Conservation (phyloP, 177 flowering plant species). For the Vitis hybrid region DNA sequence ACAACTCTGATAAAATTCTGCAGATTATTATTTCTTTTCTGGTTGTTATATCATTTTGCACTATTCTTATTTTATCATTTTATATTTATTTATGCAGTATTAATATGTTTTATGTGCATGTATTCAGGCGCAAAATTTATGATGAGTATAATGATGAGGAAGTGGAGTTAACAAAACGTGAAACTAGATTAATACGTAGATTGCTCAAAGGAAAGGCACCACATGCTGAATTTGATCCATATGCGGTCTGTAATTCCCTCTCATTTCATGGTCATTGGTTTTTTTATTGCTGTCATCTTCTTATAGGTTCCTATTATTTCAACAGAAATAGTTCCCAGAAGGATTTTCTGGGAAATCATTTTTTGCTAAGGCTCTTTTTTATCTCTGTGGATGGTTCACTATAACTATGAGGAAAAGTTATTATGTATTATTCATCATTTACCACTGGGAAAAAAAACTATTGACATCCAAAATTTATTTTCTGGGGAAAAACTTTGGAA, state of each 20-base stretch:
- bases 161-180: conserved; percentile 73
- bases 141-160: conserved; percentile 94
- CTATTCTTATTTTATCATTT: not conserved
- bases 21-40: not conserved
- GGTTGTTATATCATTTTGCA: not conserved
- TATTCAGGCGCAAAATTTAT: conserved; percentile 69
- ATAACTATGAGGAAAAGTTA: no score
- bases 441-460: no score
- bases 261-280: conserved; percentile 1
- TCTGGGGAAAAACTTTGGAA: no score
- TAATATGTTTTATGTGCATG: not conserved
- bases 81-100: not conserved
- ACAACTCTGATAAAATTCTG: no score
- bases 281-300: not conserved
- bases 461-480: no score
- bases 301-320: no score
- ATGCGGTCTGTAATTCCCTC: conserved; percentile 51
- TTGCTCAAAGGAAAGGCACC: conserved; percentile 81
- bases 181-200: conserved; percentile 48
- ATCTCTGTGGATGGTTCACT: no score
- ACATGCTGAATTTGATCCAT: conserved; percentile 78
- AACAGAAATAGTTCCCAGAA: no score
- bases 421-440: no score
- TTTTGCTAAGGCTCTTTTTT: no score
- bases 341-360: no score